These are phyloP conservation scores for Lophiostoma macrostomum DNA, from an alignment of 495 filamentous ascomycete genomes.

Conservation along the genomic window DNA sequence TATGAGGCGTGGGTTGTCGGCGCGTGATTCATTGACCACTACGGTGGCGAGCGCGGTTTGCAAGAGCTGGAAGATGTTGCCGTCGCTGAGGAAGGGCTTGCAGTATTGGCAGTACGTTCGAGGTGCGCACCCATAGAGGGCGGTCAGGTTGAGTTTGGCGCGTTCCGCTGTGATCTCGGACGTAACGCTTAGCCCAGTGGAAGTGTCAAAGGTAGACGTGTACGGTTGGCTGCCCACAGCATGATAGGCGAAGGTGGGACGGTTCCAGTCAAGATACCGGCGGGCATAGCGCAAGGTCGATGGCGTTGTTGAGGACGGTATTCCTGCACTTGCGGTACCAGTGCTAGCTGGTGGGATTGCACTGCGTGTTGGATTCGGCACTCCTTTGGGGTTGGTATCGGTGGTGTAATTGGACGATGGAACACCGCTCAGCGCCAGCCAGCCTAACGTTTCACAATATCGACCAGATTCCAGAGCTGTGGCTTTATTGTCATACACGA, in stretches of 20 bases:
- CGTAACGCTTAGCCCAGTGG: conserved; percentile 70
- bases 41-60: conserved; percentile 65
- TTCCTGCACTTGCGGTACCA: conserved; percentile 22
- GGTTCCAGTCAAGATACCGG: conserved; percentile 92
- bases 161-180: conserved; percentile 66
- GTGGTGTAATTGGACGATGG: conserved; percentile 35
- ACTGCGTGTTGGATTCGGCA: conserved; percentile 47
- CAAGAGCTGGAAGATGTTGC: conserved; percentile 77
- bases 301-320: conserved; percentile 24
- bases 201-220: conserved; percentile 72
- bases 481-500: conserved; percentile 73
- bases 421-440: conserved; percentile 44
- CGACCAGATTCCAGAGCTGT: conserved; percentile 75
- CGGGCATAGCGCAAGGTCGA: conserved; percentile 47
- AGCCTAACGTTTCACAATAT: conserved; percentile 56
- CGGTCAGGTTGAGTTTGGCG: conserved; percentile 67
- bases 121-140: conserved; percentile 77
- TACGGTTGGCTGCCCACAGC: conserved; percentile 52
- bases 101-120: conserved; percentile 75
- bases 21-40: conserved; percentile 44
- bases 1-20: conserved; percentile 57
- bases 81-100: conserved; percentile 65
- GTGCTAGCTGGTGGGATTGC: conserved; percentile 35
- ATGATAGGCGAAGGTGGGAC: conserved; percentile 80
- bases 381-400: conserved; percentile 40